phyloP scores from a whole-genome alignment of 805 yeast species.

The Saturnispora sekii region DNA sequence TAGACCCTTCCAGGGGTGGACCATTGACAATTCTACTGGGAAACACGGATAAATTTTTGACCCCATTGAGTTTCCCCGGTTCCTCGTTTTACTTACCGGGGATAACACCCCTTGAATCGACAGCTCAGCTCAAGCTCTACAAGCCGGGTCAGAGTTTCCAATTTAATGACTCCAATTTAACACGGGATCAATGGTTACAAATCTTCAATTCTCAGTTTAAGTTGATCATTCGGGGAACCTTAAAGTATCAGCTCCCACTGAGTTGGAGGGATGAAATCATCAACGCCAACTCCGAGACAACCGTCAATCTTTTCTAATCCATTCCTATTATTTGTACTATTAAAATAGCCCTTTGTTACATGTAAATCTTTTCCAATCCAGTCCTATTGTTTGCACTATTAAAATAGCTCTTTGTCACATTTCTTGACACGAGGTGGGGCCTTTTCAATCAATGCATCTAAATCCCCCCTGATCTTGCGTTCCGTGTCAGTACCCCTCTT shows the following conservation, averaged over 20 bases:
- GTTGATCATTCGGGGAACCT: conserved; percentile 25
- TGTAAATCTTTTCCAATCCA: too few relatives aligned
- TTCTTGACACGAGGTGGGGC: conserved; percentile 23
- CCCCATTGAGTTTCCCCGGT: conserved; percentile 26
- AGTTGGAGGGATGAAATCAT: conserved; percentile 20
- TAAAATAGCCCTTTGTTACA: background rate
- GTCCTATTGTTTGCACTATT: background rate
- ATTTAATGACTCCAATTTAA: conserved; percentile 18
- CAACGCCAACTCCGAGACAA: conserved; percentile 21
- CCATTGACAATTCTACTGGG: conserved; percentile 25
- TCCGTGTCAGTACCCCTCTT: conserved; percentile 18
- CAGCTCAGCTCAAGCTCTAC: conserved; percentile 25
- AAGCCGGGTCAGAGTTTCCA: conserved; percentile 23
- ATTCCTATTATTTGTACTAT: background rate
- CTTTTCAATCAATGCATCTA: conserved; percentile 24
- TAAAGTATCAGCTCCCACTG: conserved; percentile 25
- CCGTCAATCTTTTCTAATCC: background rate
- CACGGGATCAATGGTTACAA: conserved; percentile 23
- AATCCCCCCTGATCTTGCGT: conserved; percentile 34
- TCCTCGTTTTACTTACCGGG: conserved; percentile 13
- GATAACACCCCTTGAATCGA: conserved; percentile 10
- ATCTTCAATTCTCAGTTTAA: conserved; percentile 22
- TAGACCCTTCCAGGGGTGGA: background rate
- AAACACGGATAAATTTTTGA: conserved; percentile 21
- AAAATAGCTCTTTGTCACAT: background rate